Evolutionary conservation across 306 rosid species (phyloP).

Genomic region (Castanea crenata): DNA sequence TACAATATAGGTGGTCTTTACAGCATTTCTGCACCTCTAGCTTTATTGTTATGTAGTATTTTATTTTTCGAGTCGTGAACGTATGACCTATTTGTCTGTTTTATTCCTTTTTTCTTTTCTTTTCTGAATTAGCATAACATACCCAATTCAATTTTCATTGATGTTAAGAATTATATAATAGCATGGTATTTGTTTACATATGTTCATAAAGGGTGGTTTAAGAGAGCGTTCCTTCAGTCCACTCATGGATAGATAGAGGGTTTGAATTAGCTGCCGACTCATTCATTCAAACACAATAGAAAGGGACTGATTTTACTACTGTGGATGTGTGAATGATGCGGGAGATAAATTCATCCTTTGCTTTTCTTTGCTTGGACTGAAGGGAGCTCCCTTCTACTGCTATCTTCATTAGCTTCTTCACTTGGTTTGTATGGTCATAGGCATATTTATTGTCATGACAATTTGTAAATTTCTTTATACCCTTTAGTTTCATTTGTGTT

Average conservation of each 20-base stretch:
- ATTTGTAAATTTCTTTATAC: neutral
- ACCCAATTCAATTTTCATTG: neutral
- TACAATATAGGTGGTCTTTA: neutral
- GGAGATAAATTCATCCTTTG: constrained; percentile 70
- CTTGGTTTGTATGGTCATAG: neutral
- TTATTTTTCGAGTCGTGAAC: neutral
- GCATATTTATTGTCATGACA: neutral
- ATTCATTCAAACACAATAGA: constrained; percentile 90
- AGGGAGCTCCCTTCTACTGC: constrained; percentile 91
- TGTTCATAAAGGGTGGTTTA: constrained; percentile 29
- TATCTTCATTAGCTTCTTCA: constrained; percentile 4
- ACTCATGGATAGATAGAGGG: constrained; percentile 74
- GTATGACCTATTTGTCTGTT: neutral
- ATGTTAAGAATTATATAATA: neutral
- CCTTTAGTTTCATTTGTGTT: neutral
- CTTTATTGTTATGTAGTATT: neutral
- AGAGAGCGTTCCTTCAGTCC: constrained; percentile 97
- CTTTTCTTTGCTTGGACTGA: constrained; percentile 93
- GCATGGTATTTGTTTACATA: neutral
- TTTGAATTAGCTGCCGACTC: constrained; percentile 91
- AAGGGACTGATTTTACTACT: constrained; percentile 32
- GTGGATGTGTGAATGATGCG: constrained; percentile 92
- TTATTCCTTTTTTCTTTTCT: neutral
- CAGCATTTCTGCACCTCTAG: neutral
- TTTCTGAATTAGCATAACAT: neutral